These are phyloP conservation scores for Scedosporium aurantiacum DNA, from an alignment of 2,329 filamentous ascomycete species.

Conservation along the genomic window DNA sequence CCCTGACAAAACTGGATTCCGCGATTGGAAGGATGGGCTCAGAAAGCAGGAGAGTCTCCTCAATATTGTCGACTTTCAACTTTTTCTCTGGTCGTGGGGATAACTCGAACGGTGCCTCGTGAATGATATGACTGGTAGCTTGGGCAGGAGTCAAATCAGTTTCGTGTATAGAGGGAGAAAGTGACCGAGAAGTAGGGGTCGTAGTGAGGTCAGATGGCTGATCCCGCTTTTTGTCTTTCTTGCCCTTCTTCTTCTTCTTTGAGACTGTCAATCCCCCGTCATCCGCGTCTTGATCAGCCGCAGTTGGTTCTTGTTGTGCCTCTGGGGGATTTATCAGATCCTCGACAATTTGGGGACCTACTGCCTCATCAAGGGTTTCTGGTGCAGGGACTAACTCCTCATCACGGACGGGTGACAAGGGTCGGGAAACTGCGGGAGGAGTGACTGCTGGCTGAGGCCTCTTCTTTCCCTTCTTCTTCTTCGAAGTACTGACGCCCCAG, in stretches of 20 bases:
- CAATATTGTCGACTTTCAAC: constrained; percentile 16
- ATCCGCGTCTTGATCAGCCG: background rate
- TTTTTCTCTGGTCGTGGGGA: constrained; percentile 24
- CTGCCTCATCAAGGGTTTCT: background rate
- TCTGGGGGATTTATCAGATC: background rate
- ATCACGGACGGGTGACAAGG: background rate
- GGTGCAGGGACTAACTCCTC: background rate
- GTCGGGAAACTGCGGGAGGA: background rate
- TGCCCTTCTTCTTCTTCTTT: constrained; percentile 15
- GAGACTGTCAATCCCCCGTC: constrained; percentile 1
- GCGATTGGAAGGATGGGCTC: constrained; percentile 14
- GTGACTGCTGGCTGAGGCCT: constrained; percentile 20
- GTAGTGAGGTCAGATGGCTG: background rate
- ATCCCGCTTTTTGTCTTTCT: background rate
- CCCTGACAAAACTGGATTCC: background rate
- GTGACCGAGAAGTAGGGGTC: too few species aligned
- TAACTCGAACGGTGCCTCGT: constrained; percentile 26
- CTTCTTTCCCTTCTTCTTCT: constrained; percentile 21
- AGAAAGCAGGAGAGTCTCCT: constrained; percentile 13
- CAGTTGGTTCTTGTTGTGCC: background rate
- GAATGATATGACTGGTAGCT: constrained; percentile 21
- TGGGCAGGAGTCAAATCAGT: constrained; percentile 23
- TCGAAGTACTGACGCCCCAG: background rate
- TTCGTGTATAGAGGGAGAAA: constrained; percentile 6
- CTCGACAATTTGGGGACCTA: background rate